Evolutionary conservation across 2,329 filamentous ascomycete species (phyloP).

Genomic region (Penicillium sp.): DNA sequence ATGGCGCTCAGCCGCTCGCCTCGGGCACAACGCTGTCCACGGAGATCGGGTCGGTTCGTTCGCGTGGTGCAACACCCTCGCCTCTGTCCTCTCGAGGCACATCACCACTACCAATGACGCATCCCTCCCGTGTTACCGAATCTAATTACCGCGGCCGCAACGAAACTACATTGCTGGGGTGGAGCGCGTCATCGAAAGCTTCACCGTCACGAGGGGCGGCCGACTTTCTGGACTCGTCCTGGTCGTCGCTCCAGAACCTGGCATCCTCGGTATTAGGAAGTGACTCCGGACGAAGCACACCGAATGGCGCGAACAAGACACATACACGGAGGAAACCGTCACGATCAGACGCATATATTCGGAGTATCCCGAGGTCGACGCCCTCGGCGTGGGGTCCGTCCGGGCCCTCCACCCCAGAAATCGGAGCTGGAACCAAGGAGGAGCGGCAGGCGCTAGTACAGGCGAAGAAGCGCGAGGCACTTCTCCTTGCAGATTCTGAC

Average conservation of each 20-base stretch:
- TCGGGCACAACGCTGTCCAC: constrained; percentile 23
- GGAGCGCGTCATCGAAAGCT: constrained; percentile 22
- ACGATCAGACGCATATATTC: constrained; percentile 30
- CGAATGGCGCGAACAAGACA: constrained; percentile 25
- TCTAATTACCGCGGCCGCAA: constrained; percentile 20
- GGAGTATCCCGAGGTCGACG: constrained; percentile 22
- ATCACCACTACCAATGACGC: constrained; percentile 38
- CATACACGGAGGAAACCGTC: constrained; percentile 36
- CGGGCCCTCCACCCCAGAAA: constrained; percentile 25
- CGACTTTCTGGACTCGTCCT: constrained; percentile 44
- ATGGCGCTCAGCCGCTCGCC: constrained; percentile 26
- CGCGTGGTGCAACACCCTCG: constrained; percentile 41
- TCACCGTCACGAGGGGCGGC: constrained; percentile 26
- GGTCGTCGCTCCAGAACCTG: constrained; percentile 47
- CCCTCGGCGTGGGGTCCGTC: constrained; percentile 42
- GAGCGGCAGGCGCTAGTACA: constrained; percentile 44
- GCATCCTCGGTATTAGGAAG: constrained; percentile 47
- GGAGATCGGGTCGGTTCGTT: constrained; percentile 26
- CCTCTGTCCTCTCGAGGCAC: constrained; percentile 33
- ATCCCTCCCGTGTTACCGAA: constrained; percentile 33
- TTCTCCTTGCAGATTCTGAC: constrained; percentile 43
- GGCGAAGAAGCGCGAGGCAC: constrained; percentile 45
- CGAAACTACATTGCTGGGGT: constrained; percentile 22
- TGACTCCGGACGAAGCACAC: constrained; percentile 28
- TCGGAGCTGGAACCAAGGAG: constrained; percentile 40